Evolutionary conservation across 1,139 yeast species (phyloP), one percentile per base, ranked within the genome.

Genomic region (Candida pseudocylindracea): DNA sequence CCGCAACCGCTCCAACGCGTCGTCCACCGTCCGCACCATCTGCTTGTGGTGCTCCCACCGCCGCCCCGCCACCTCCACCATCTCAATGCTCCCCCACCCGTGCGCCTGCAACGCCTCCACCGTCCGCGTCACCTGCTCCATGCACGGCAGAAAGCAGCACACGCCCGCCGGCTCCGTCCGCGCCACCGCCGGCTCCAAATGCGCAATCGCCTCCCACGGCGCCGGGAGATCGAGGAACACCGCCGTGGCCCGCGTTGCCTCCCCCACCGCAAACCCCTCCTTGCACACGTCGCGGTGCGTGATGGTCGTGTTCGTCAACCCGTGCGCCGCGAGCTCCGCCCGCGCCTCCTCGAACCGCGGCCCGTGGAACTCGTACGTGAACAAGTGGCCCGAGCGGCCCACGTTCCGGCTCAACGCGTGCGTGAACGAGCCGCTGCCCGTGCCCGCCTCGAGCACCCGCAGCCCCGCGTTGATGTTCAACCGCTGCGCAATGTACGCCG

Each of bases 121-220:
- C 0, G 96, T 78, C 44, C 78, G 72, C 36, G 74, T 74, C 3
- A 91, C 98, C 54, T 91, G 99, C 52, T 91, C 99, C 34, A 91
- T 80, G 52, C 99, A 91, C 8, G 99, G 99, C 28, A 93, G 79
- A 49, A 88, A 88, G 50, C 96, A 88, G 53, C 98, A 88, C 34
- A 88, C 63, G 2, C 76, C 72, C 10, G 71, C 75, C 30, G 62
- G 56, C 36, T 61, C 57, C 20, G 54, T 54, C 8, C 53, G 49
- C n/a, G 76, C 55, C 12, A 80, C 61, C 4, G 78, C 92, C 28
- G 49, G 44, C 24, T 60, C 54, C 32, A 88, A 55, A 48, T 78
- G 75, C 7, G 85, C 83, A 36, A 91, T 75, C 9, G 98, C 98
- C 25, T 72, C 72, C 96, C 98, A 88, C 4, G 99, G 98, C 6